phyloP scores from a whole-genome alignment of 768 basidiomycete genomes.

The Amanita fuliginea region DNA sequence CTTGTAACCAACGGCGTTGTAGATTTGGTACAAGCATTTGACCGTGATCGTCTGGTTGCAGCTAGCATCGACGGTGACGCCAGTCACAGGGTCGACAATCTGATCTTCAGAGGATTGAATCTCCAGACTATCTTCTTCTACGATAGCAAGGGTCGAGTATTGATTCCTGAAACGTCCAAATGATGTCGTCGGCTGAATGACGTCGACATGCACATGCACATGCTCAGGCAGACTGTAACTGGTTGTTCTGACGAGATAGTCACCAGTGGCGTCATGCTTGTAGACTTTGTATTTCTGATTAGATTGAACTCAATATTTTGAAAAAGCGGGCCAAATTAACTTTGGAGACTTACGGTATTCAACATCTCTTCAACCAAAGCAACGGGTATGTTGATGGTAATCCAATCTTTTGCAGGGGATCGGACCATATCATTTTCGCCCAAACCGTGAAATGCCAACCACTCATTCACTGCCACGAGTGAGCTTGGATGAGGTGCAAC shows the following conservation, averaged over 20 bases:
- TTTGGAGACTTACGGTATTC: constrained; percentile 26
- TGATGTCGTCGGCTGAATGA: constrained; percentile 61
- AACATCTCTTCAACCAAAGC: constrained; percentile 56
- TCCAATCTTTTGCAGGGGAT: constrained; percentile 59
- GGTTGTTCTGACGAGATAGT: constrained; percentile 48
- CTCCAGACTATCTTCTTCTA: constrained; percentile 9
- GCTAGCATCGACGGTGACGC: constrained; percentile 34
- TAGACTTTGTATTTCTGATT: constrained; percentile 38
- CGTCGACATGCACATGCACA: constrained; percentile 48
- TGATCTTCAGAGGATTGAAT: constrained; percentile 12
- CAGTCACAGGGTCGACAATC: constrained; percentile 12
- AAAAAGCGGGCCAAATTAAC: background rate
- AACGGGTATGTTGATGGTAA: constrained; percentile 47
- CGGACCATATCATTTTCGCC: constrained; percentile 31
- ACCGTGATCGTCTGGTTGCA: constrained; percentile 41
- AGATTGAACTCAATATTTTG: background rate
- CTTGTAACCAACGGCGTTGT: constrained; percentile 36
- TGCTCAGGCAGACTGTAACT: constrained; percentile 50
- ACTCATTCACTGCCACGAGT: constrained; percentile 41
- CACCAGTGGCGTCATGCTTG: constrained; percentile 33
- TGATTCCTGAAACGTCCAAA: constrained; percentile 41
- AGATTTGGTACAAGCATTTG: constrained; percentile 40
- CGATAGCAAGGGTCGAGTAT: constrained; percentile 28
- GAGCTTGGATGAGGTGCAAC: constrained; percentile 49
- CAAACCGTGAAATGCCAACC: constrained; percentile 49